A percentile compares a stretch with the other conserved stretches of the same genome.
Evolutionary conservation across 2,329 filamentous ascomycete genomes (phyloP).

Genomic region (Polytolypa hystricis): DNA sequence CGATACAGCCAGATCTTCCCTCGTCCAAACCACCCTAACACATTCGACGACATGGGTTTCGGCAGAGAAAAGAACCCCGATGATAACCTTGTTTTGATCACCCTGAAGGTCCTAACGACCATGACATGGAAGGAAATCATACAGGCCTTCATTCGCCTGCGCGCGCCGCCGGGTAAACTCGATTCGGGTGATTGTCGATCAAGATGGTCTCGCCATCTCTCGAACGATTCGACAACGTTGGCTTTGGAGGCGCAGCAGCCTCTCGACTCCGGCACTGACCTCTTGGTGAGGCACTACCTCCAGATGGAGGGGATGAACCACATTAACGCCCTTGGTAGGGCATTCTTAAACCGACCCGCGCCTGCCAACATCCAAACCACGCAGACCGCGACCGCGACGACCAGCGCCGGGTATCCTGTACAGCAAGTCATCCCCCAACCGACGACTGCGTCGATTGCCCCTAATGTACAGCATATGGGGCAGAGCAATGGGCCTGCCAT

Average conservation of each 20-base stretch:
- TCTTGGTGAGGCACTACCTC: background rate
- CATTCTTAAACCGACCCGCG: background rate
- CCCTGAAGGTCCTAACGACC: constrained; percentile 4
- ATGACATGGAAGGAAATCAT: constrained; percentile 1
- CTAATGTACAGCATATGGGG: too few species aligned
- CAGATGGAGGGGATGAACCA: background rate
- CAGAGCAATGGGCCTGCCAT: too few species aligned
- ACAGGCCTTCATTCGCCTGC: background rate
- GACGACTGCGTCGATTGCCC: too few species aligned
- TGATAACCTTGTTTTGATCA: background rate
- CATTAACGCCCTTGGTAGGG: background rate
- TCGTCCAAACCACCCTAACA: too few species aligned
- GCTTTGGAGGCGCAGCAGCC: constrained; percentile 1
- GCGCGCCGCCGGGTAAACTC: background rate
- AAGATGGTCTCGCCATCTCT: constrained; percentile 4
- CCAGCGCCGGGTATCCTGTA: too few species aligned
- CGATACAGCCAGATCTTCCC: too few species aligned
- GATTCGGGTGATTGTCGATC: constrained; percentile 1
- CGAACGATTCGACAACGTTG: background rate
- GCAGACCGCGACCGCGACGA: too few species aligned
- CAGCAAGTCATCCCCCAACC: too few species aligned
- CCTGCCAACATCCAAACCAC: background rate
- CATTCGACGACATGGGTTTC: background rate
- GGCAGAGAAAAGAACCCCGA: background rate
- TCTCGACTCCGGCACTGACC: background rate